Percentiles rank a stretch among this genome's conserved stretches.
Evolutionary conservation across 345 rosid genomes (phyloP).

Genomic region (Streptanthus diversifolius): DNA sequence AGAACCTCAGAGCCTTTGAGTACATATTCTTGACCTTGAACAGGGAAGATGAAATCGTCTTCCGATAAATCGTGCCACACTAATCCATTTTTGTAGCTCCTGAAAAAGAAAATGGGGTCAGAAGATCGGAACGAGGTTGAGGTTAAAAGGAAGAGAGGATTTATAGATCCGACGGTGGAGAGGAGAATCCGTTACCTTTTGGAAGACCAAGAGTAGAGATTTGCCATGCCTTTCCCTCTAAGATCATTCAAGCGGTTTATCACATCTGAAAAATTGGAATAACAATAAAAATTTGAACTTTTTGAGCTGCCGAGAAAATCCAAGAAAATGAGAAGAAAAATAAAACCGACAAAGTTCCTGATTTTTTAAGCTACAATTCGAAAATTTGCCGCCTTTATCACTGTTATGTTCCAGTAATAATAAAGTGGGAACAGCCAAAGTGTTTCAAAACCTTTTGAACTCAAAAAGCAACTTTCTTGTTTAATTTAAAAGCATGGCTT

Average conservation of each 20-base stretch:
- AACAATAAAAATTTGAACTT: not conserved
- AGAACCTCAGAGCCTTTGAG: constrained; percentile 92
- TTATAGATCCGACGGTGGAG: constrained; percentile 17
- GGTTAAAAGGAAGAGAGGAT: not conserved
- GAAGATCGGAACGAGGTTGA: constrained; percentile 7
- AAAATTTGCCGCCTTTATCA: constrained; percentile 28
- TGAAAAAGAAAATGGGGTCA: constrained; percentile 16
- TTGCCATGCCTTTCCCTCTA: constrained; percentile 88
- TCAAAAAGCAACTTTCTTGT: constrained; percentile 17
- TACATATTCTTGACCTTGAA: constrained; percentile 82
- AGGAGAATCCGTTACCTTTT: constrained; percentile 51
- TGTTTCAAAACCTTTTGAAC: constrained; percentile 19
- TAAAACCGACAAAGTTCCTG: not conserved
- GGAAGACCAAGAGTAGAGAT: constrained; percentile 88
- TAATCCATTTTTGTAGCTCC: constrained; percentile 91
- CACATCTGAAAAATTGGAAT: constrained; percentile 52
- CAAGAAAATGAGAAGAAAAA: not conserved
- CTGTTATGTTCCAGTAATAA: constrained; percentile 10
- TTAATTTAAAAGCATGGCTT: not conserved
- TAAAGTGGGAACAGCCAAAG: constrained; percentile 21
- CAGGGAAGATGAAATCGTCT: constrained; percentile 70
- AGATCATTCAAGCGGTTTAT: constrained; percentile 69
- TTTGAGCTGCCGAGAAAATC: not conserved
- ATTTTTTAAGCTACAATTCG: constrained; percentile 12
- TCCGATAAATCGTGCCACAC: constrained; percentile 93